Base-by-base conservation (phyloP, 2,329 filamentous ascomycete species). In the Didymella glomerata region DNA sequence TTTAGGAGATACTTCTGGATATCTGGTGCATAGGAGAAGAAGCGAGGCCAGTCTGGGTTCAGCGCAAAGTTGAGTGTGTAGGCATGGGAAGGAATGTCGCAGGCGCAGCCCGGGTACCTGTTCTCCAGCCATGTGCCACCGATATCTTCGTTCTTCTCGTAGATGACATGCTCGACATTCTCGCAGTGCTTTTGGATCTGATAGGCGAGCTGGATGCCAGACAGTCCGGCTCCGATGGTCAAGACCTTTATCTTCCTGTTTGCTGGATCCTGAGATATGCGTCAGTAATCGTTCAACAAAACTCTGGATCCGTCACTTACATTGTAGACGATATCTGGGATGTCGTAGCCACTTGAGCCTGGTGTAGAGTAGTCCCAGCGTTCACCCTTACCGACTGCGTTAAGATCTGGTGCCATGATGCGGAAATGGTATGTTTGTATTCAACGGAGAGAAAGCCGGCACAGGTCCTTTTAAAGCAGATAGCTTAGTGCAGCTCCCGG, bases 1-100 rank as follows among this genome's bases (percentile, higher is more conserved):
- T 81, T 81, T 54, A 80, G 68, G 0, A 84, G 75, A 59, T 84
- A 84, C 44, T 77, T 75, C 69, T 78, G 79, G 54, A 83, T 83
- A 50, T 83, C 81, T 1, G 76, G 73, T 1, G 78, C 76, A 62
- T 80, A 78, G 9, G 78, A 80, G 65, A 80, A 82, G 73, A 80
- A 81, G 6, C 77, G 74, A 3, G 80, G 77, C 81, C 80, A 83
- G 61, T 83, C 80, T 1, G 80, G 79, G 48, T 81, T 79, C 32
- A 78, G 70, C 1, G 78, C 80, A 60, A 80, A 82, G 52, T 76
- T 76, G 62, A 77, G 78, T 0, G 77, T 79, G 65, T 82, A 83
- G 0, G 79, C 78, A 61, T 81, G 81, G 30, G 71, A 76, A 0
- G 81, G 80, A 11, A 83, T 76, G 60, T 83, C 80, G 61, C 80